Evolutionary conservation across 2,329 filamentous ascomycete genomes (phyloP).

Genomic region (Alternaria metachromatica): DNA sequence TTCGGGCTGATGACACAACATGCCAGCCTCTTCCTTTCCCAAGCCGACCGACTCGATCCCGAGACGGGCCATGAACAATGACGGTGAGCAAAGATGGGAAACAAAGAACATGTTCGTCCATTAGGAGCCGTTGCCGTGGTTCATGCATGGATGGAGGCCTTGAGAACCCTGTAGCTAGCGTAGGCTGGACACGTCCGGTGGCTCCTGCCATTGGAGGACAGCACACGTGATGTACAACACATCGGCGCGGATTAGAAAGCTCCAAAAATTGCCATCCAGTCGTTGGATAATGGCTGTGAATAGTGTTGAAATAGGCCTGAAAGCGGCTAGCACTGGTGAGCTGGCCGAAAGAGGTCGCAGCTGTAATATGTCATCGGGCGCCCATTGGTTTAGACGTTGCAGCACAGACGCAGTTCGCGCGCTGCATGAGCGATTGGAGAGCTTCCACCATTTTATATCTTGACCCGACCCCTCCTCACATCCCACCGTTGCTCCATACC

Average conservation of each 20-base stretch:
- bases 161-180: constrained; percentile 12
- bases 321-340: constrained; percentile 27
- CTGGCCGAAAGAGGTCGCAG: constrained; percentile 20
- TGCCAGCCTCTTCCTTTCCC: not conserved
- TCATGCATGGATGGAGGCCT: constrained; percentile 1
- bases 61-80: not conserved
- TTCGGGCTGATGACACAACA: not conserved
- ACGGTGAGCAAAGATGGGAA: not conserved
- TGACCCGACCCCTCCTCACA: constrained; percentile 34
- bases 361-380: constrained; percentile 14
- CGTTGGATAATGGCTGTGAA: constrained; percentile 14
- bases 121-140: constrained; percentile 4
- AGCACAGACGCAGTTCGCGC: constrained; percentile 33
- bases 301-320: constrained; percentile 12
- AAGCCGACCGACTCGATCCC: not conserved
- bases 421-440: constrained; percentile 27
- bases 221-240: constrained; percentile 23
- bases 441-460: constrained; percentile 39
- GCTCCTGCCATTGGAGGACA: constrained; percentile 10
- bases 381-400: constrained; percentile 25
- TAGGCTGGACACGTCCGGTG: constrained; percentile 1
- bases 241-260: constrained; percentile 17
- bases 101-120: not conserved
- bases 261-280: constrained; percentile 22
- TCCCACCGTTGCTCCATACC: constrained; percentile 31